Evolutionary conservation across 1,284 basidiomycete genomes (phyloP).

Genomic region (Puccinia polysora): DNA sequence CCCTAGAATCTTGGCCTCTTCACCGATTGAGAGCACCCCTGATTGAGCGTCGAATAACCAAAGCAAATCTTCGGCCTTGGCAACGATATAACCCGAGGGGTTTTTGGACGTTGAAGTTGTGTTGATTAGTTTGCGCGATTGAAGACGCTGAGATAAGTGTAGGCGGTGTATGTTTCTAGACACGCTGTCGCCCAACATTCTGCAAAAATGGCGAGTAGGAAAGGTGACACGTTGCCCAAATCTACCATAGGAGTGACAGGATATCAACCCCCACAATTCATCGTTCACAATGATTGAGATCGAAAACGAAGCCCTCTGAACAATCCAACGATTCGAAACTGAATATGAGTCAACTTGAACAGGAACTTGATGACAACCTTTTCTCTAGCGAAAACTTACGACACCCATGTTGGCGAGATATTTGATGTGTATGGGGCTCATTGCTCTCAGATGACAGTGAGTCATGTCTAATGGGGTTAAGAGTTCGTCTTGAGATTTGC

Average conservation of each 20-base stretch:
- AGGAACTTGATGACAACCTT: too few relatives aligned
- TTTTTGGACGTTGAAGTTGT: constrained; percentile 68
- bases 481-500: constrained; percentile 64
- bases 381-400: too few relatives aligned
- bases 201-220: constrained; percentile 53
- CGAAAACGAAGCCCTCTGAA: constrained; percentile 50
- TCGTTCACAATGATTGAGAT: constrained; percentile 77
- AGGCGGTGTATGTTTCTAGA: constrained; percentile 77
- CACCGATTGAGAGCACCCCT: constrained; percentile 76
- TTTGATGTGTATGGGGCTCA: constrained; percentile 83
- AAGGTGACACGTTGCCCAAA: constrained; percentile 57
- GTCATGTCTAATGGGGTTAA: constrained; percentile 77
- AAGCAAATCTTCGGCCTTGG: constrained; percentile 76
- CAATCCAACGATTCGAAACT: constrained; percentile 48
- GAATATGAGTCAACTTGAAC: constrained; percentile 9
- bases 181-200: constrained; percentile 74
- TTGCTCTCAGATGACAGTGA: constrained; percentile 75
- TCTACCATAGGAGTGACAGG: constrained; percentile 74
- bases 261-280: constrained; percentile 75
- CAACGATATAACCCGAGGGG: constrained; percentile 77
- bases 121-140: constrained; percentile 75
- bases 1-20: constrained; percentile 78
- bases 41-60: constrained; percentile 78
- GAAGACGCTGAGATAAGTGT: constrained; percentile 71
- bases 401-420: constrained; percentile 57